Evolutionary conservation across 1,284 basidiomycete species (phyloP).

Genomic region (Boletus sp.): DNA sequence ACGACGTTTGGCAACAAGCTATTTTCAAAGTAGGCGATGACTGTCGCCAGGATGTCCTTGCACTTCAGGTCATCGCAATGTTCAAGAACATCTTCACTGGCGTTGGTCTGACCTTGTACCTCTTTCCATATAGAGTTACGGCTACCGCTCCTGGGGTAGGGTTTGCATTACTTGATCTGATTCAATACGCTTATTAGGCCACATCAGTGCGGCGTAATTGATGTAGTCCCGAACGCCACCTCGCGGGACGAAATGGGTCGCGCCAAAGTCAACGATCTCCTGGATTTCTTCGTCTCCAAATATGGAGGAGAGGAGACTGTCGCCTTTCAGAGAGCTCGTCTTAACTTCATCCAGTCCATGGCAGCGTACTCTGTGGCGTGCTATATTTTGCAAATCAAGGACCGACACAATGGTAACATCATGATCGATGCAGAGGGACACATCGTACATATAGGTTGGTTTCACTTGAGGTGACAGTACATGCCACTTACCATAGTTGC

Average conservation of each 20-base stretch:
- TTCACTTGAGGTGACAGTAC: background rate
- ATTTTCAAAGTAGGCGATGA: constrained; percentile 99
- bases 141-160: constrained; percentile 93
- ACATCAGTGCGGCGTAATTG: constrained; percentile 90
- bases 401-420: constrained; percentile 97
- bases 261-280: constrained; percentile 94
- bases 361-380: constrained; percentile 99
- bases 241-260: constrained; percentile 99
- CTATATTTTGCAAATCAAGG: constrained; percentile 96
- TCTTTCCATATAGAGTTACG: constrained; percentile 96
- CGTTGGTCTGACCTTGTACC: constrained; percentile 87
- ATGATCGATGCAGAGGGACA: constrained; percentile 98
- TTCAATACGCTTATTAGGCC: background rate
- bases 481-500: constrained; percentile 4
- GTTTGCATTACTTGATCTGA: constrained; percentile 15
- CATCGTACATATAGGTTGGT: constrained; percentile 87
- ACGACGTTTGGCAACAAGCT: constrained; percentile 95
- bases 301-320: constrained; percentile 89
- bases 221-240: constrained; percentile 97
- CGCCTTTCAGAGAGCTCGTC: constrained; percentile 87
- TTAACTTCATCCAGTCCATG: constrained; percentile 99
- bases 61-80: constrained; percentile 97
- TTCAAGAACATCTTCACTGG: constrained; percentile 96
- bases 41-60: constrained; percentile 96
- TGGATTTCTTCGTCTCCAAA: constrained; percentile 92